Evolutionary conservation across 176 grass and related monocot species (phyloP), one percentile per base, ranked within the genome.

Genomic region (Ensete ventricosum): DNA sequence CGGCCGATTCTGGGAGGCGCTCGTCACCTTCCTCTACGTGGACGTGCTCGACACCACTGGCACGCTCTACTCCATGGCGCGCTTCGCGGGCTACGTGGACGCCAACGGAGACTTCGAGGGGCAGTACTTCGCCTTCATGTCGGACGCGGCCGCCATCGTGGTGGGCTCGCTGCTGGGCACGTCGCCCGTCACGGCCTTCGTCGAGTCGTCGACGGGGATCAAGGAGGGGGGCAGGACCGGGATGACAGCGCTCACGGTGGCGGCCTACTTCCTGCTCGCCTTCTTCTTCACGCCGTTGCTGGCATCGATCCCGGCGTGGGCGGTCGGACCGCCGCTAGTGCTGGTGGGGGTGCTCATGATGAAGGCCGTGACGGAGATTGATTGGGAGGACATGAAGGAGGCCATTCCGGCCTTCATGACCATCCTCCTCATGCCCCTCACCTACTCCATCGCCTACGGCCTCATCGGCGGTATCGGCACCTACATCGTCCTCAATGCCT

Each of bases 121-220:
- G 14, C 70, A 72, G 19, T 72, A 72, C 70, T 72, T 72, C 19
- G 70, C 70, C 8, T 72, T 72, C 70, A 72, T 72, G 70, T 72
- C 70, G 10, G 70, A 72, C 49, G 70, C 70, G 19, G 9, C 3
- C 1, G 48, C 70, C 16, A 72, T 72, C 70, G 48, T 72, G 19
- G 20, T 52, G 16, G 70, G 70, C n/a, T 72, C 48, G 9, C 50
- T 72, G 50, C 70, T 72, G 11, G 70, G 70, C 50, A 54, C 70
- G n/a, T 72, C 70, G 70, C 70, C 48, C n/a, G 70, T 72, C 49
- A 72, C 70, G 49, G 70, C 70, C n/a, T 72, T 53, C 50, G 9
- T 72, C 70, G 48, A 72, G 50, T 72, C 70, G 70, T 72, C 70
- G 16, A 72, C 70, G 9, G 70, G 70, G 70, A 72, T 72, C 17